phyloP scores from a whole-genome alignment of 1,139 yeast genomes.

The Taphrina wiesneri region DNA sequence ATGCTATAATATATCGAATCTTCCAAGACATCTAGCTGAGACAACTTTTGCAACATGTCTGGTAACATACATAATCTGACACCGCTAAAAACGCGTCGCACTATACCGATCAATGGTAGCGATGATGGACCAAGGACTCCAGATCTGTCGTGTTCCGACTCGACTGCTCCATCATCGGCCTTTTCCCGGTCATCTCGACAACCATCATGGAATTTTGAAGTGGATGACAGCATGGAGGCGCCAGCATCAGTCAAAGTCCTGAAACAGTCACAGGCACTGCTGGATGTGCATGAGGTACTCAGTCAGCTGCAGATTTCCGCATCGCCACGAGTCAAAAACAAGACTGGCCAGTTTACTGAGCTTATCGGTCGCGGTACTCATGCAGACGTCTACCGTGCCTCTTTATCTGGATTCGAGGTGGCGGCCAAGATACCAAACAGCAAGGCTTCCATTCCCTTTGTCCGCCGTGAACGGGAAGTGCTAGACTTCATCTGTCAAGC shows the following conservation, averaged over 20 bases:
- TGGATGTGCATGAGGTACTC: constrained; percentile 2
- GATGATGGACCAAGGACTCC: constrained; percentile 11
- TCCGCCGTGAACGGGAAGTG: constrained; percentile 10
- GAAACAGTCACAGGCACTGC: not conserved
- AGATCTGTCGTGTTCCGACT: constrained; percentile 2
- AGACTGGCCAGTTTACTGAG: not conserved
- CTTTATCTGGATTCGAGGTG: not conserved
- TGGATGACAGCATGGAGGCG: constrained; percentile 10
- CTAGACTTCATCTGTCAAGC: constrained; percentile 4
- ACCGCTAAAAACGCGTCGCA: not conserved
- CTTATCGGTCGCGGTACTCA: constrained; percentile 17
- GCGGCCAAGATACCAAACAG: constrained; percentile 22
- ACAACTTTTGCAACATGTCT: not conserved
- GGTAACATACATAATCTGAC: not conserved
- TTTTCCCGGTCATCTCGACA: constrained; percentile 7
- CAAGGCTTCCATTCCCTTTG: not conserved
- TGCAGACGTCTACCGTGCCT: constrained; percentile 9
- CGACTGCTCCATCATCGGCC: constrained; percentile 18
- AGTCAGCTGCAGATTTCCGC: not conserved
- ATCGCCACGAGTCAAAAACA: not conserved
- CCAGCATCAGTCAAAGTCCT: constrained; percentile 4
- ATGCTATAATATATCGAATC: not conserved
- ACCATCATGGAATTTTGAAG: constrained; percentile 4
- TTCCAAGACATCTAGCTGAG: not conserved
- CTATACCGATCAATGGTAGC: not conserved